Evolutionary conservation across 2,329 filamentous ascomycete genomes (phyloP).

Genomic region (Verticillium nubilum): DNA sequence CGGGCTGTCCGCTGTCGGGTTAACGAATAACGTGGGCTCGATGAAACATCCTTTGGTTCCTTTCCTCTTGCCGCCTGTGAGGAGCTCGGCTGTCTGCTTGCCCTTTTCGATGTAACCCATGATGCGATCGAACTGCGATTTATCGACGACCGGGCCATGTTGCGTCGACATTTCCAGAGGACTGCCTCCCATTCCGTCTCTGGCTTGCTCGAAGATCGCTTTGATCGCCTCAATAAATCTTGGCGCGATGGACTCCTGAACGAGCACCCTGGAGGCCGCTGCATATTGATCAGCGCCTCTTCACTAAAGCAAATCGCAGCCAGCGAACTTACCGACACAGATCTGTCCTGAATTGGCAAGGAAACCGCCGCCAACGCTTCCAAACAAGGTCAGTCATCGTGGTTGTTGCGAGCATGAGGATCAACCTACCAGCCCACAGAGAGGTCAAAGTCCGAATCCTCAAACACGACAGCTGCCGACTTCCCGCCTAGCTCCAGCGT

Average conservation of each 20-base stretch:
- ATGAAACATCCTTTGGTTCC: conserved; percentile 26
- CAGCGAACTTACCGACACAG: conserved; percentile 38
- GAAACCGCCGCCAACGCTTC: conserved; percentile 39
- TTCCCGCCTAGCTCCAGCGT: conserved; percentile 41
- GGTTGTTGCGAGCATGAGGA: too few relatives aligned
- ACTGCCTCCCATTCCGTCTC: conserved; percentile 54
- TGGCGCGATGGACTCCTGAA: conserved; percentile 5
- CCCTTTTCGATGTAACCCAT: conserved; percentile 37
- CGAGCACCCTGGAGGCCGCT: conserved; percentile 7
- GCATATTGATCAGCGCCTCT: conserved; percentile 41
- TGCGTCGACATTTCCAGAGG: conserved; percentile 58
- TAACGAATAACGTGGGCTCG: conserved; percentile 20
- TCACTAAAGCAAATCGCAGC: conserved; percentile 65
- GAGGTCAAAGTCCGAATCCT: conserved; percentile 44
- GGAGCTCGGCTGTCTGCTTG: conserved; percentile 52
- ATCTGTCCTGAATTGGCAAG: conserved; percentile 12
- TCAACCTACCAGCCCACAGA: conserved; percentile 53
- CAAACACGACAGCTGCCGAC: conserved; percentile 36
- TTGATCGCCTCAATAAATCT: conserved; percentile 57
- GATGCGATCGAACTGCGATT: conserved; percentile 32
- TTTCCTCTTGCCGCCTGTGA: conserved; percentile 42
- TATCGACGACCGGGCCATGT: conserved; percentile 57
- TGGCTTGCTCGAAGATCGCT: conserved; percentile 51
- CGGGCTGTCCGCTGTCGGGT: conserved; percentile 20
- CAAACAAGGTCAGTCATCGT: neutral